Percentiles rank a stretch among this genome's conserved stretches.
phyloP scores from a whole-genome alignment of 2,329 filamentous ascomycete species.

The Penicillium sp. region DNA sequence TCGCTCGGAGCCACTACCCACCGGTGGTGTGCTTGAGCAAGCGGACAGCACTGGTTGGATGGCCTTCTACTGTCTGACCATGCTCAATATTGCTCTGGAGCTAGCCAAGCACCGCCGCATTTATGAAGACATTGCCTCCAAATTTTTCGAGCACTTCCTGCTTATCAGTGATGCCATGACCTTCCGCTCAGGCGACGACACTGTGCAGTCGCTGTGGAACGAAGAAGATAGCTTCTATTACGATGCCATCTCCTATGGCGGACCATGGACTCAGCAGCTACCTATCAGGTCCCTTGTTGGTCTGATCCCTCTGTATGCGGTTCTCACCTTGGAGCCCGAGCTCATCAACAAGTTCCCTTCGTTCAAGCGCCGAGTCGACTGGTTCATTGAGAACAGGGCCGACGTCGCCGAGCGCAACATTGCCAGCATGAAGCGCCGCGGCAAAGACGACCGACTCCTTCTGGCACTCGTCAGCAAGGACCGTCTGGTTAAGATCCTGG shows the following conservation, averaged over 20 bases:
- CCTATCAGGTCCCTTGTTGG: slow-evolving; percentile 90
- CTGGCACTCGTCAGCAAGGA: slow-evolving; percentile 91
- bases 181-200: slow-evolving; percentile 68
- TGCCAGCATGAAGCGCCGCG: slow-evolving; percentile 84
- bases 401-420: slow-evolving; percentile 92
- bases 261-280: slow-evolving; percentile 88
- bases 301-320: slow-evolving; percentile 88
- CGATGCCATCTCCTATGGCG: slow-evolving; percentile 94
- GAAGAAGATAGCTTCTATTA: slow-evolving; percentile 96
- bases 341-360: slow-evolving; percentile 86
- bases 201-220: slow-evolving; percentile 84
- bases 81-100: slow-evolving; percentile 95
- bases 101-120: slow-evolving; percentile 91
- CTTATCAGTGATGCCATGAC: slow-evolving; percentile 98
- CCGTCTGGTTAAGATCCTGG: slow-evolving; percentile 81
- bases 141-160: slow-evolving; percentile 98
- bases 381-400: slow-evolving; percentile 86
- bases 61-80: slow-evolving; percentile 94
- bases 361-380: slow-evolving; percentile 90
- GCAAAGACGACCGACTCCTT: slow-evolving; percentile 84
- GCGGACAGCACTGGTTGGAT: slow-evolving; percentile 99
- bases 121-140: slow-evolving; percentile 95
- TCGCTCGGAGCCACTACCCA: slow-evolving; percentile 89
- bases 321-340: slow-evolving; percentile 88
- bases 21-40: slow-evolving; percentile 89